Base-by-base conservation (phyloP, 2,329 filamentous ascomycete genomes). In the Fonsecaea pugnacius region DNA sequence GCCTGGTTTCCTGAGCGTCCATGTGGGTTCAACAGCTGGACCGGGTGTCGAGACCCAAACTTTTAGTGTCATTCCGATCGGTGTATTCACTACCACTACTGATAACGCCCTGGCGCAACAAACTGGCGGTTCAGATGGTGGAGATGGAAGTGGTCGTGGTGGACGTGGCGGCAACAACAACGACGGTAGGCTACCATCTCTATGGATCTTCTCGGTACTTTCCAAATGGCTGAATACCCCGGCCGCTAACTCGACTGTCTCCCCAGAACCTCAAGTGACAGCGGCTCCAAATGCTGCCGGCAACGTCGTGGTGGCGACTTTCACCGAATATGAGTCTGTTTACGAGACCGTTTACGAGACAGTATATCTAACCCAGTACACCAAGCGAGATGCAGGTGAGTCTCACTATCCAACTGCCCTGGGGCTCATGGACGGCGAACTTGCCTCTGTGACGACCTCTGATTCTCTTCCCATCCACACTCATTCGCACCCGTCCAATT, bases 31-130 rank as follows among this genome's bases (percentile, higher is more conserved):
- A 16, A 58, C 62, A 4, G 59, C 64, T 50, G 66, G 66, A 8
- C 61, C 64, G 33, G 66, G 66, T 21, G n/a, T 66, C 35, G 66
- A 68, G 52, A 68, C 66, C 16, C 66, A 68, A 52, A 64, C 66
- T 18, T 68, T 68, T 35, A 60, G 58, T 52, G 64, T 66, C 52
- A 58, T 62, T 33, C 66, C 66, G 9, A 68, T 68, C 32, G 56
- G 56, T 38, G 64, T 62, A 21, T 57, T 52, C 33, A 30, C 50
- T 16, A 56, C 50, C 24, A 43, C 57, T 14, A 38, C 60, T 33
- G 36, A 62, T 57, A 27, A 7, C n/a, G 35, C 58, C 30, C 58
- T 55, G 36, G n/a, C 58, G n/a, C 58, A 54, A 53, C 46, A 54
- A 16, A 53, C 58, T 30, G 58, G 33, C 24, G 48, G 27, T 3